These are phyloP conservation scores for Chrysoporthe deuterocubensis DNA, from an alignment of 2,329 filamentous ascomycete species.

Conservation along the genomic window DNA sequence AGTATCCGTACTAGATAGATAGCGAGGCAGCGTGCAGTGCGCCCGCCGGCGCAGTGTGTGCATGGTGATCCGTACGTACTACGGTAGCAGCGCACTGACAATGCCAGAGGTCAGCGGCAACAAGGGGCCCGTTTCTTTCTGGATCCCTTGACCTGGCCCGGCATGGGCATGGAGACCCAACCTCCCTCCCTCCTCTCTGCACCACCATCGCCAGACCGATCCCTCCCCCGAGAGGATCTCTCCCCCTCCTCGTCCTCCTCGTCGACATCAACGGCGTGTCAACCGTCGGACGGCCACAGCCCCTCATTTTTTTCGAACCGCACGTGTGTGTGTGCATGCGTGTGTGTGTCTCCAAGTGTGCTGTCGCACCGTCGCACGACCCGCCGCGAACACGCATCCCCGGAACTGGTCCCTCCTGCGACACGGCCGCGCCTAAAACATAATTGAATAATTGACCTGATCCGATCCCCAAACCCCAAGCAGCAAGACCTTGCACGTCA, in stretches of 20 bases:
- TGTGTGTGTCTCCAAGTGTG: background rate
- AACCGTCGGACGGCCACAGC: background rate
- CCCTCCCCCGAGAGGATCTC: constrained; percentile 1
- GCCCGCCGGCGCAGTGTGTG: background rate
- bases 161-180: constrained; percentile 4
- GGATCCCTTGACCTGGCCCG: constrained; percentile 5
- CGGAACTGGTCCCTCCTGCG: constrained; percentile 2
- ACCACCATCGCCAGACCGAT: constrained; percentile 8
- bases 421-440: constrained; percentile 13
- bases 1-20: background rate
- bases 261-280: constrained; percentile 15
- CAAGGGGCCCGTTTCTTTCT: constrained; percentile 8
- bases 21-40: background rate
- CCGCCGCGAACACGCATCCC: background rate
- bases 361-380: background rate
- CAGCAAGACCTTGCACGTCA: background rate
- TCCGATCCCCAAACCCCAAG: background rate
- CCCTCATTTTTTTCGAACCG: constrained; percentile 4
- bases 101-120: background rate
- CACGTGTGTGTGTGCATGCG: background rate
- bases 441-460: constrained; percentile 14
- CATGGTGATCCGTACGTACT: background rate
- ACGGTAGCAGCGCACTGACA: background rate
- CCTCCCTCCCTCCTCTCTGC: constrained; percentile 3
- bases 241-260: background rate